Percentiles rank a stretch among this genome's conserved stretches.
Evolutionary conservation across 73 alveolate species (phyloP).

Genomic region (Paramecium octaurelia): DNA sequence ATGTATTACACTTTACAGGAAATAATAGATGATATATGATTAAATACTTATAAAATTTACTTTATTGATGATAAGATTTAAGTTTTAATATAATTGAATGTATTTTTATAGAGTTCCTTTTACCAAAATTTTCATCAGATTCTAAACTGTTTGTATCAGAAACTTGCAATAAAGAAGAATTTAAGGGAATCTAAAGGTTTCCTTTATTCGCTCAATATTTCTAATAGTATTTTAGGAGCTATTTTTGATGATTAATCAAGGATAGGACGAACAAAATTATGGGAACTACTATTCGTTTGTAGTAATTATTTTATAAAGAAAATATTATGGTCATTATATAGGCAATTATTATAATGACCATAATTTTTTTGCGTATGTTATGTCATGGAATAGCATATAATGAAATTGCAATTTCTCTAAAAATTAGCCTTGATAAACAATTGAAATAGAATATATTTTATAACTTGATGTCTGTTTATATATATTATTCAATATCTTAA

Average conservation of each 20-base stretch:
- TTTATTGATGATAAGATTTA: background rate
- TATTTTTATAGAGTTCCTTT: background rate
- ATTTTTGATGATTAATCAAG: background rate
- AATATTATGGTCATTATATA: background rate
- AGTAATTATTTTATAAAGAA: background rate
- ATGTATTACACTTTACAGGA: background rate
- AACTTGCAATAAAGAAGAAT: background rate
- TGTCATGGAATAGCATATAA: background rate
- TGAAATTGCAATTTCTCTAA: background rate
- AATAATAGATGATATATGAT: background rate
- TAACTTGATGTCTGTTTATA: background rate
- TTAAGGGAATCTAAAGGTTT: background rate
- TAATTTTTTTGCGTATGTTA: constrained; percentile 3
- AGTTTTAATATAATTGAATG: background rate
- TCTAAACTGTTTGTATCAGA: background rate
- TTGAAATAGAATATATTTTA: background rate
- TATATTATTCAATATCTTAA: constrained; percentile 61
- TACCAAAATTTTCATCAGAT: background rate
- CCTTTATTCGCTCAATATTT: too few relatives aligned
- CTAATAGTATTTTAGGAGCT: background rate
- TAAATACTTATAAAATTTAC: too few relatives aligned
- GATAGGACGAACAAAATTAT: background rate
- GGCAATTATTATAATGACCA: background rate
- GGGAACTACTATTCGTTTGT: background rate
- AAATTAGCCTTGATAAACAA: background rate